Evolutionary conservation across 495 filamentous ascomycete species (phyloP).

Genomic region (Elasticomyces elasticus): DNA sequence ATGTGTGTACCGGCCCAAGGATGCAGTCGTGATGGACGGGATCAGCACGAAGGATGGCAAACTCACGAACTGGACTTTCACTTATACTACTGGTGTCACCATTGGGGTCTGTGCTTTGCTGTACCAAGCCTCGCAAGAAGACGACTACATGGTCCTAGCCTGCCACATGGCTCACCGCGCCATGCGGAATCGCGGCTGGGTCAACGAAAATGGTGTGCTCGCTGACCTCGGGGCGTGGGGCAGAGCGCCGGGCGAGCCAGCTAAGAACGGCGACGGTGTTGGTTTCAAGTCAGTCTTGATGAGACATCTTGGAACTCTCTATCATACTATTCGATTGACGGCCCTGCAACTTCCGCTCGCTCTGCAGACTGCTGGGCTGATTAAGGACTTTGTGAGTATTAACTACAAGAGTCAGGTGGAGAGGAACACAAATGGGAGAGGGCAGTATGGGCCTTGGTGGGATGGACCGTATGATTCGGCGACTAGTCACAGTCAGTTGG

Average conservation of each 20-base stretch:
- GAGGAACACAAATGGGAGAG: constrained; percentile 15
- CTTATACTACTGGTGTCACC: constrained; percentile 17
- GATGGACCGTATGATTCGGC: constrained; percentile 16
- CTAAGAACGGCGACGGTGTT: constrained; percentile 10
- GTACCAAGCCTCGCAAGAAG: constrained; percentile 12
- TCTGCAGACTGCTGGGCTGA: constrained; percentile 1
- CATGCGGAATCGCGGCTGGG: constrained; percentile 15
- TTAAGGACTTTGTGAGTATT: constrained; percentile 13
- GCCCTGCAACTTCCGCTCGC: not conserved
- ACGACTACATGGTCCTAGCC: constrained; percentile 15
- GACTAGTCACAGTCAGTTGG: constrained; percentile 18
- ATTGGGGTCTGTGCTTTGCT: constrained; percentile 9
- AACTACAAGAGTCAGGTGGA: constrained; percentile 11
- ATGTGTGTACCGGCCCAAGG: constrained; percentile 14
- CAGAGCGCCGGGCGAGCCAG: constrained; percentile 5
- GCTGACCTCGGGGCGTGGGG: constrained; percentile 14
- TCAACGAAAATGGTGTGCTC: constrained; percentile 18
- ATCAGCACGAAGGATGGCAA: constrained; percentile 5
- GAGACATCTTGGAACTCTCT: constrained; percentile 13
- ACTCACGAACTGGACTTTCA: constrained; percentile 17
- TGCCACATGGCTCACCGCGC: constrained; percentile 18
- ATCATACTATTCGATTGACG: constrained; percentile 6
- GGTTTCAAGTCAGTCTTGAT: constrained; percentile 20
- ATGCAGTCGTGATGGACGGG: constrained; percentile 15
- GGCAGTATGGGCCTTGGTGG: constrained; percentile 23